phyloP scores from a whole-genome alignment of 164 flowering plant genomes.

The Macadamia tetraphylla region DNA sequence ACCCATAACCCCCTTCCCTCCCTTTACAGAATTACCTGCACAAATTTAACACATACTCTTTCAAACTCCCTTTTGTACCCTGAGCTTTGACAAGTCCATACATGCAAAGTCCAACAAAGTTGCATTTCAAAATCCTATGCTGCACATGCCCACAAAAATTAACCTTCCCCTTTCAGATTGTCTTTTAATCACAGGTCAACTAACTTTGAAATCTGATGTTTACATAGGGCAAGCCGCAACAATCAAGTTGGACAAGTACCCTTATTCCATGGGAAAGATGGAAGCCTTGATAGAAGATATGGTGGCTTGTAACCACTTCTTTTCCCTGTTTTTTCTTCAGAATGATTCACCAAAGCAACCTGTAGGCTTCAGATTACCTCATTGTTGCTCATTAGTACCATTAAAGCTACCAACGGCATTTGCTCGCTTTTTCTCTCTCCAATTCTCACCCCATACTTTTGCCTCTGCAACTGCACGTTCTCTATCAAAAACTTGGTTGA shows the following conservation, averaged over 20 bases:
- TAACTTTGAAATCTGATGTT: no score
- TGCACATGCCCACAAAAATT: no score
- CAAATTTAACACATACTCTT: conserved; percentile 12
- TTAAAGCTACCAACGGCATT: conserved; percentile 56
- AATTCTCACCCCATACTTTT: conserved; percentile 89
- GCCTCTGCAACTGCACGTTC: conserved; percentile 87
- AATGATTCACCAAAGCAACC: no score
- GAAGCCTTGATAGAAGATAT: no score
- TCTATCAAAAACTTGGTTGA: conserved; percentile 61
- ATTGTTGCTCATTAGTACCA: conserved; percentile 38
- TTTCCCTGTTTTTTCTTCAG: no score
- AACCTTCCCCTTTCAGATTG: no score
- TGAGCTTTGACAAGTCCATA: conserved; percentile 10
- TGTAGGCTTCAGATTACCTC: conserved; percentile 2
- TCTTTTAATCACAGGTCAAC: no score
- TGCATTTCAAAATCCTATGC: no score
- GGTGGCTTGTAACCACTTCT: no score
- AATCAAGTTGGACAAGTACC: no score
- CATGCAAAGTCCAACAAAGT: conserved; percentile 7
- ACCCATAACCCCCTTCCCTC: conserved; percentile 13
- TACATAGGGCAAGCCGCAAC: no score
- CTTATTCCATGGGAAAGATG: no score
- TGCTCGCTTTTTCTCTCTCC: conserved; percentile 68
- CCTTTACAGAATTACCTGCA: conserved; percentile 4
- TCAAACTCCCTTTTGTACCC: conserved; percentile 9